Base-by-base conservation (phyloP, 2,329 filamentous ascomycete genomes). In the Erysiphe neolycopersici region DNA sequence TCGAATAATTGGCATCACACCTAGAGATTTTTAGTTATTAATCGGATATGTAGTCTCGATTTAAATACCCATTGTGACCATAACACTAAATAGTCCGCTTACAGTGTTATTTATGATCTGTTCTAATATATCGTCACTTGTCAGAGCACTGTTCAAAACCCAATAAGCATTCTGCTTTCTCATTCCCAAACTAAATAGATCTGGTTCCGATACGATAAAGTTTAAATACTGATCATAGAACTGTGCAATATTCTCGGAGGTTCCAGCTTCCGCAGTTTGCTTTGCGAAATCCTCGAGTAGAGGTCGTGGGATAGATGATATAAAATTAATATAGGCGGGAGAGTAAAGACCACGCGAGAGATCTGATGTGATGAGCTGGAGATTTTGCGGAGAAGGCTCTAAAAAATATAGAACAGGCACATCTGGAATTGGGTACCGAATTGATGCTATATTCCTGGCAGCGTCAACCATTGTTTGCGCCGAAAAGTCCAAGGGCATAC, bases 191-290 rank as follows among this genome's bases (percentile, higher is more conserved):
- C 81, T 93, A 62, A 98, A 98, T 4, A 98, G 66, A 58, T 95
- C 87, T 5, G 87, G 85, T 58, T 98, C 89, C 31, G 81, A 81
- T 37, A 95, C 87, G 49, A 95, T 80, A 55, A 95, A 98, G 61
- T 98, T 95, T 44, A 98, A 67, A 56, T 95, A 95, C 58, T 98
- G 89, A 58, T 98, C 89, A 53, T 77, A 98, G 6, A 98, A 72
- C 55, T 94, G 85, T 2, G 85, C 76, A 48, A 98, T 85, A 53
- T 80, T 75, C 52, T 95, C 87, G 5, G 87, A 76, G 0, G 84
- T 93, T 22, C 77, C 81, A 12, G 83, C 75, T 29, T 79, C 64
- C 5, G 83, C 85, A 11, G 87, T 91, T 57, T 93, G 76, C 14
- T 80, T 69, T 4, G 85, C 89, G 58, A 98, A 95, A 48, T 95